phyloP scores from a whole-genome alignment of 805 yeast genomes.

The Teunomyces cretensis region DNA sequence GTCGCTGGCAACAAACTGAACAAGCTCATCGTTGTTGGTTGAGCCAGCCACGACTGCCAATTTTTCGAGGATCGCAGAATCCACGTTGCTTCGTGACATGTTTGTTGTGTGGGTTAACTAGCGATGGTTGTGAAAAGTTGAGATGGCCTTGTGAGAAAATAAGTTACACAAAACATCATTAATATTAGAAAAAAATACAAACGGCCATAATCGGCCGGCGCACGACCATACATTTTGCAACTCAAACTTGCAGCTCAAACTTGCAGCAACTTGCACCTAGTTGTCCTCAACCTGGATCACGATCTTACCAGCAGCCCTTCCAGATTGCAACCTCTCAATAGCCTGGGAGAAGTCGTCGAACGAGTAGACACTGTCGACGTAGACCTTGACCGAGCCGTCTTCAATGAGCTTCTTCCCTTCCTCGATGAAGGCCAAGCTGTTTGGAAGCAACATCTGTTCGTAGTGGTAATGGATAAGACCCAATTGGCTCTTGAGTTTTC shows the following conservation, averaged over 20 bases:
- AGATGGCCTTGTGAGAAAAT: not conserved
- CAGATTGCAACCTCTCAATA: conserved; percentile 43
- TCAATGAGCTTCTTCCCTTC: conserved; percentile 40
- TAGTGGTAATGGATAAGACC: conserved; percentile 30
- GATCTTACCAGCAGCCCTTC: conserved; percentile 65
- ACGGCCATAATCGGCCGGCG: not conserved
- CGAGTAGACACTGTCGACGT: conserved; percentile 53
- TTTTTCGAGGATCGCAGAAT: conserved; percentile 13
- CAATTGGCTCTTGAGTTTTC: conserved; percentile 12
- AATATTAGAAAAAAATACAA: not conserved
- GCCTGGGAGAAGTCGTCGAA: conserved; percentile 55
- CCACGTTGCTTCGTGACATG: conserved; percentile 12
- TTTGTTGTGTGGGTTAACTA: not conserved
- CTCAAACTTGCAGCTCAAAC: no score
- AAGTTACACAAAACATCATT: not conserved
- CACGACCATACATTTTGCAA: not conserved
- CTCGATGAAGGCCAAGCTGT: conserved; percentile 11
- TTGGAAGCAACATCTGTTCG: conserved; percentile 14
- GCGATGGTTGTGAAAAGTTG: not conserved
- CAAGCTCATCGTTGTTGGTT: conserved; percentile 15
- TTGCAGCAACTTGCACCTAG: conserved; percentile 1
- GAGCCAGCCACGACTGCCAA: conserved; percentile 8
- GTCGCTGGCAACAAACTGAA: conserved; percentile 26
- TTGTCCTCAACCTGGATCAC: conserved; percentile 37
- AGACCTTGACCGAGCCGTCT: conserved; percentile 42